These are phyloP conservation scores for Tolypocladium paradoxum DNA, from an alignment of 2,329 filamentous ascomycete species.

Conservation along the genomic window DNA sequence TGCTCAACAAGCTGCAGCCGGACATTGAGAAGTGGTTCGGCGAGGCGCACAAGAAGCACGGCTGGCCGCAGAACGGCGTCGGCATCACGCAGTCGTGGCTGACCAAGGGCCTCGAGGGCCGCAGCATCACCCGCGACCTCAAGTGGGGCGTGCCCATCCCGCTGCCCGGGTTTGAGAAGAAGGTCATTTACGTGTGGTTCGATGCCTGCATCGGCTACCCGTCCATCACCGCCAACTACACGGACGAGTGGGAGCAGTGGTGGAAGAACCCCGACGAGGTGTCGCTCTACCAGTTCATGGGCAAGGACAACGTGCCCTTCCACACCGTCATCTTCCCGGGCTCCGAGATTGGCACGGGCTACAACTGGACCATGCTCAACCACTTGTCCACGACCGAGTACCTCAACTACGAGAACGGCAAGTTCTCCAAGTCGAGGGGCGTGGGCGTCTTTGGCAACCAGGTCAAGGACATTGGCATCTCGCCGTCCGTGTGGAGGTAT, in stretches of 20 bases:
- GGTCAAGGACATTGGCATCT: constrained; percentile 75
- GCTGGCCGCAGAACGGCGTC: constrained; percentile 65
- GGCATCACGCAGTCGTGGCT: constrained; percentile 75
- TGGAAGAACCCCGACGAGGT: constrained; percentile 87
- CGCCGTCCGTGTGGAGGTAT: constrained; percentile 85
- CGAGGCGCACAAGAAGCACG: constrained; percentile 60
- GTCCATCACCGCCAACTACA: constrained; percentile 90
- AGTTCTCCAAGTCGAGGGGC: constrained; percentile 85
- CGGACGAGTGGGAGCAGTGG: constrained; percentile 83
- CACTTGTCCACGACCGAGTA: constrained; percentile 82
- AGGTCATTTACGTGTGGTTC: constrained; percentile 89
- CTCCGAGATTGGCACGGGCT: constrained; percentile 71
- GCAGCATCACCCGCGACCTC: constrained; percentile 85
- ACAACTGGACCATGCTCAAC: constrained; percentile 84
- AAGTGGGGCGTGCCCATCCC: constrained; percentile 69
- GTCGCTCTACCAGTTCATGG: constrained; percentile 88
- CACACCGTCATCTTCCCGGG: constrained; percentile 88
- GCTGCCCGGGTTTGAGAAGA: constrained; percentile 38
- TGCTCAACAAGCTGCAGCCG: constrained; percentile 71
- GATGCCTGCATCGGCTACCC: constrained; percentile 90
- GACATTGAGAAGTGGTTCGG: constrained; percentile 69
- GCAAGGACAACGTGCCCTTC: constrained; percentile 56
- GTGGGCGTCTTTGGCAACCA: constrained; percentile 89
- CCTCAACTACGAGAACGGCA: constrained; percentile 77
- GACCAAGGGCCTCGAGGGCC: constrained; percentile 70